Conservation (phyloP, 2,329 filamentous ascomycete genomes). For the Calonectria pseudoreteaudii region DNA sequence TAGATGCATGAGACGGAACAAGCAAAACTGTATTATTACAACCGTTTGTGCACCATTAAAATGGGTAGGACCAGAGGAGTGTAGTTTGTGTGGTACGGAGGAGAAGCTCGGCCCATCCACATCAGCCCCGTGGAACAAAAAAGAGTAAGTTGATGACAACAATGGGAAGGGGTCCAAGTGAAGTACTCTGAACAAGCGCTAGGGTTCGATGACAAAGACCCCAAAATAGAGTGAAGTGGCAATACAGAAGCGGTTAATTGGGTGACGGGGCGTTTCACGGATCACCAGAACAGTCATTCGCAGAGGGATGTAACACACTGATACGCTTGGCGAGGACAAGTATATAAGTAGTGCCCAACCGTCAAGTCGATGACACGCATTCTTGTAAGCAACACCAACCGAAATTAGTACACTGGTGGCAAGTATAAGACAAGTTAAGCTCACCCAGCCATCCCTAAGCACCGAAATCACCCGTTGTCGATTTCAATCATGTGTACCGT, state of each 20-base stretch:
- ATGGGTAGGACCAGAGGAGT: not conserved
- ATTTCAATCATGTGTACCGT: not conserved
- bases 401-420: not conserved
- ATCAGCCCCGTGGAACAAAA: not conserved
- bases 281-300: not conserved
- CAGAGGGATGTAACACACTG: not conserved
- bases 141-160: not conserved
- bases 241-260: not conserved
- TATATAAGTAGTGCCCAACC: not conserved
- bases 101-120: not conserved
- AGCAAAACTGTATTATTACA: not conserved
- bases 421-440: not conserved
- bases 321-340: not conserved
- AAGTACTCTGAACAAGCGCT: not conserved
- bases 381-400: not conserved
- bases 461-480: not conserved
- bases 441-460: not conserved
- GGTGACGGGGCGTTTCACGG: not conserved
- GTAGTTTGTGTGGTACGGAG: not conserved
- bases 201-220: not conserved
- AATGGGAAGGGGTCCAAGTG: not conserved
- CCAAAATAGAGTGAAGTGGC: not conserved
- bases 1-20: not conserved
- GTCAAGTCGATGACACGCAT: not conserved
- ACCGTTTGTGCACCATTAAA: not conserved